Evolutionary conservation across 1,139 yeast species (phyloP), one percentile per base, ranked within the genome.

Genomic region (Martiniozyma asiatica): DNA sequence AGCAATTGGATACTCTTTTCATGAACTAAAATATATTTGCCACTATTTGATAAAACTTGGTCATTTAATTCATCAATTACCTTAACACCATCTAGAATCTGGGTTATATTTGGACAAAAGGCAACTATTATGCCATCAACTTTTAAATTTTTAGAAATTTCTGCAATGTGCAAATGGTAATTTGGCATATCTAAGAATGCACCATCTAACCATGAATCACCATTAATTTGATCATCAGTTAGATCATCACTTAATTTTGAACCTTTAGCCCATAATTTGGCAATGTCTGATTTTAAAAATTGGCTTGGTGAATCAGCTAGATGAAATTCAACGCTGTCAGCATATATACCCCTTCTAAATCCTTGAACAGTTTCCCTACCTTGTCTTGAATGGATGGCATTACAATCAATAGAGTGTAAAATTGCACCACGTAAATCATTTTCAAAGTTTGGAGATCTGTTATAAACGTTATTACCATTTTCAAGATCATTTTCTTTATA

Each of bases 61-160:
- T 33, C 36, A 23, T 38, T 37, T 21, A 53, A 49, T 11, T 29
- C 33, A 14, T 44, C 41, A 3, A 57, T 39, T 4, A 41, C 36
- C 22, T 49, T 47, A 13, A 58, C 34, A 4, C 62, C 57, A 18
- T 56, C 58, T 36, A 61, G 41, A 12, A 64, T 53, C 39, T 65
- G 70, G 4, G 66, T 57, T 2, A 65, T 52, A 14, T 68, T 61
- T 0, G 71, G 71, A 35, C 61, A 56, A 35, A 64, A 65, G 2
- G 61, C 50, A 10, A 63, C 40, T 15, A 65, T 32, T 7, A 65
- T 63, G 2, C 65, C 53, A 35, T 63, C 65, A 5, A 58, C 45
- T 31, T 51, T 50, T 35, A 65, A 36, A 25, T 50, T 41, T 6
- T 43, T 35, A 1, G 63, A 47, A 9, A 64, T 42, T 5, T 41